A percentile compares a stretch with the other conserved stretches of the same genome.
These are phyloP conservation scores for Beta macrorhiza DNA, from an alignment of 179 eudicot species.

Conservation along the genomic window DNA sequence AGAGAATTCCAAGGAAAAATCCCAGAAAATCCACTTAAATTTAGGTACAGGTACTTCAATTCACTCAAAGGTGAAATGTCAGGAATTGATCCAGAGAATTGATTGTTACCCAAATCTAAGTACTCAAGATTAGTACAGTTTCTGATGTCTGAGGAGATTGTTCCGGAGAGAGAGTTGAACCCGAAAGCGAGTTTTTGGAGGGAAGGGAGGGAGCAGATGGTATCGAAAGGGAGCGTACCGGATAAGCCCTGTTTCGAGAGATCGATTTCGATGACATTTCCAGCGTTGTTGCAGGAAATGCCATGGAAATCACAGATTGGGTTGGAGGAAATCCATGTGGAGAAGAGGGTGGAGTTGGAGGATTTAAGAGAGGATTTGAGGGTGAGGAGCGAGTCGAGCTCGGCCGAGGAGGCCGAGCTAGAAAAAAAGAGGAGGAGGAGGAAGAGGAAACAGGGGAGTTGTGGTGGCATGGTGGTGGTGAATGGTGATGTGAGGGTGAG, in stretches of 20 bases:
- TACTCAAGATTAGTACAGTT: slow-evolving; percentile 47
- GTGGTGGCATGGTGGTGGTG: slow-evolving; percentile 13
- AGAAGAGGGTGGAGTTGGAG: slow-evolving; percentile 45
- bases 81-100: slow-evolving; percentile 58
- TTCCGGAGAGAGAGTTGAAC: slow-evolving; percentile 46
- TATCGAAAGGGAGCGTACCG: slow-evolving; percentile 29
- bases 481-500: background rate
- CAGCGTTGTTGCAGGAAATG: slow-evolving; percentile 44
- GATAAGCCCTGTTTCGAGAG: slow-evolving; percentile 36
- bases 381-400: slow-evolving; percentile 31
- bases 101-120: slow-evolving; percentile 73
- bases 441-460: slow-evolving; percentile 16
- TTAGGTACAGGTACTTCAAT: slow-evolving; percentile 46
- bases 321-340: slow-evolving; percentile 43
- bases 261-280: slow-evolving; percentile 41
- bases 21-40: slow-evolving; percentile 57
- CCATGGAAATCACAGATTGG: slow-evolving; percentile 58
- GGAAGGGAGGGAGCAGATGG: slow-evolving; percentile 38
- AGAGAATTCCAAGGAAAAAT: slow-evolving; percentile 70
- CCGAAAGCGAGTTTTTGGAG: slow-evolving; percentile 48
- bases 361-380: slow-evolving; percentile 44
- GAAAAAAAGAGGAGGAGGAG: slow-evolving; percentile 21
- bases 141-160: slow-evolving; percentile 28
- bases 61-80: slow-evolving; percentile 41
- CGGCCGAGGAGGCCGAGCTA: slow-evolving; percentile 18